These are phyloP conservation scores for Amyloporia xantha DNA, from an alignment of 768 basidiomycete genomes.

Conservation along the genomic window DNA sequence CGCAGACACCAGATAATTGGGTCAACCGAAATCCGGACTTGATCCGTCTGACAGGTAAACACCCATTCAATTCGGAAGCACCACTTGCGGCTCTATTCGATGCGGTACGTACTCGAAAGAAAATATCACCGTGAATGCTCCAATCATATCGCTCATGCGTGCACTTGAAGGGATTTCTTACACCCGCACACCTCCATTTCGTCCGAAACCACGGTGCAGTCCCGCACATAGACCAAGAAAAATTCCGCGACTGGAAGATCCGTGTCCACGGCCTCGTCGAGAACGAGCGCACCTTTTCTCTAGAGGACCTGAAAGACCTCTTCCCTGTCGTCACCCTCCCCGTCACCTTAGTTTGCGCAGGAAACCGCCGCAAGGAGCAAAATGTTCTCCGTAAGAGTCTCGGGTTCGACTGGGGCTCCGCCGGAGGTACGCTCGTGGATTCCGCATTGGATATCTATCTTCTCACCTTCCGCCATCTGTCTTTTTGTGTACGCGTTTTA, in stretches of 20 bases:
- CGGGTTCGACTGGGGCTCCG: slow-evolving; percentile 52
- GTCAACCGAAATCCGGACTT: slow-evolving; percentile 33
- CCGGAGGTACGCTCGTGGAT: slow-evolving; percentile 26
- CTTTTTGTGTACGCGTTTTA: background rate
- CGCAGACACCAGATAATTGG: slow-evolving; percentile 36
- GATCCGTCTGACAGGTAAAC: slow-evolving; percentile 49
- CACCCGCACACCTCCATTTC: slow-evolving; percentile 17
- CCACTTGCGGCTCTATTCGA: slow-evolving; percentile 37
- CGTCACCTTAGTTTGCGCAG: slow-evolving; percentile 57
- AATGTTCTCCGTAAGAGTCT: slow-evolving; percentile 51
- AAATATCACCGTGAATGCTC: background rate
- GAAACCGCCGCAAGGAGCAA: slow-evolving; percentile 61
- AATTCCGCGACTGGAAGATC: slow-evolving; percentile 33
- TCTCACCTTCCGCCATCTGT: background rate
- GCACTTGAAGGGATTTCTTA: slow-evolving; percentile 15
- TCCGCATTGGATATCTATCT: too few relatives aligned
- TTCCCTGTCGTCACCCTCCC: slow-evolving; percentile 53
- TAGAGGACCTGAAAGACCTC: slow-evolving; percentile 37
- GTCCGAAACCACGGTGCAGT: slow-evolving; percentile 6
- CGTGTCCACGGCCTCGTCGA: slow-evolving; percentile 37
- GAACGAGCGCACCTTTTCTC: slow-evolving; percentile 30
- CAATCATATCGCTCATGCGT: background rate
- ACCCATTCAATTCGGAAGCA: slow-evolving; percentile 57
- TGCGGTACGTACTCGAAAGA: slow-evolving; percentile 20
- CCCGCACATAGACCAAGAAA: background rate